Conservation (phyloP, 2,329 filamentous ascomycete species). For the Aspergillus aculeatus region DNA sequence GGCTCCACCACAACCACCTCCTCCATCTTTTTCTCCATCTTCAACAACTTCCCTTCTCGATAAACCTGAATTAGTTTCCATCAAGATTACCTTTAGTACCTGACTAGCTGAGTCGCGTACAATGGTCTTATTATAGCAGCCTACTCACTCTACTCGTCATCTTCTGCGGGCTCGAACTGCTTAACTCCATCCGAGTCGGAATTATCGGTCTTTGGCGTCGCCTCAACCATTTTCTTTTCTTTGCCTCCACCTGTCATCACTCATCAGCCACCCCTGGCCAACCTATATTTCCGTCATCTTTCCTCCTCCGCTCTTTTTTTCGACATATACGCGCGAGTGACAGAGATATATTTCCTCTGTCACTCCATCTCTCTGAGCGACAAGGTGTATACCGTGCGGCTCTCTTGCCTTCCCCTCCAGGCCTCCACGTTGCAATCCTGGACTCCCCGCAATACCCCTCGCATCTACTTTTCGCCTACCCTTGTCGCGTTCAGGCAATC, state of each 20-base stretch:
- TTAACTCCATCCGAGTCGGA: conserved; percentile 16
- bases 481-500: conserved; percentile 17
- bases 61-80: background rate
- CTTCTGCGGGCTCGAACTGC: conserved; percentile 17
- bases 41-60: background rate
- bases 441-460: conserved; percentile 21
- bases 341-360: conserved; percentile 24
- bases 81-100: background rate
- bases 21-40: background rate
- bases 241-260: conserved; percentile 3
- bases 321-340: conserved; percentile 19
- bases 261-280: conserved; percentile 1
- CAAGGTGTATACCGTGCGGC: conserved; percentile 31
- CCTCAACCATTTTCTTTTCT: conserved; percentile 10
- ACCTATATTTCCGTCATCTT: conserved; percentile 2
- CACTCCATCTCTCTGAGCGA: conserved; percentile 14
- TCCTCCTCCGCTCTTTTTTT: background rate
- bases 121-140: background rate
- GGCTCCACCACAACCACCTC: conserved; percentile 2
- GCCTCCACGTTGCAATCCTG: conserved; percentile 23
- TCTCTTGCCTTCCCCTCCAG: conserved; percentile 23
- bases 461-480: conserved; percentile 15
- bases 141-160: background rate
- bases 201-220: conserved; percentile 25
- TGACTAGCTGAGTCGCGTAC: background rate